Evolutionary conservation across 768 basidiomycete genomes (phyloP), one percentile per base, ranked within the genome.

Genomic region (Pleurotus salmoneostramineus): DNA sequence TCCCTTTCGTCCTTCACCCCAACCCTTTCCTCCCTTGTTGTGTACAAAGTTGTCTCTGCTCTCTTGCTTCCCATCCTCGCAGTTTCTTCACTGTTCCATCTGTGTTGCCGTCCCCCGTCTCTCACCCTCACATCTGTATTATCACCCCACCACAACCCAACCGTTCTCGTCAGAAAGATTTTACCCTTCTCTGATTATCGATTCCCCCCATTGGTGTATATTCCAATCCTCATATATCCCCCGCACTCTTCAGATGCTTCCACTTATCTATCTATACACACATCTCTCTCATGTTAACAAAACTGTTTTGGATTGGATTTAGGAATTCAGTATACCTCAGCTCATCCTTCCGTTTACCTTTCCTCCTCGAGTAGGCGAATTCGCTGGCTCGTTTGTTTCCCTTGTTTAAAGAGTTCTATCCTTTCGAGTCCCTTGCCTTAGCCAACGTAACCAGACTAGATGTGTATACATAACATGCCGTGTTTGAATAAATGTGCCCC

Each of bases 1-100:
- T 49, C 15, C 33, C 8, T 8, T 34, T 49, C 15, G 27, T 32
- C 8, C 7, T 55, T 55, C 37, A 40, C 37, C 37, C 37, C 37
- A 27, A 10, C 37, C 37, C n/a, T 40, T 40, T 40, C n/a, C 37
- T 43, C 44, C 17, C 14, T 55, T 43, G 52, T 55, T 55, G 52
- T 55, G 40, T 55, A 40, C 52, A 55, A 55, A 55, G 36, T 55
- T 55, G 52, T 55, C 12, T 31, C 40, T 43, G 52, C 52, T 55
- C 40, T 55, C 52, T 49, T 49, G 15, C 17, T 32, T 49, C 15
- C 48, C 48, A 49, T 49, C 48, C 48, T 35, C 43, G 52, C 52
- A 54, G 36, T 40, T 40, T 40, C n/a, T 40, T n/a, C 37, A 40
- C 21, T 27, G 21, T 37, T 55, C 52, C 27, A 14, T 43, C 52